Percentiles rank a stretch among this genome's conserved stretches.
Evolutionary conservation across 352 stramenopile species (phyloP).

Genomic region (Globisporangium alternatum): DNA sequence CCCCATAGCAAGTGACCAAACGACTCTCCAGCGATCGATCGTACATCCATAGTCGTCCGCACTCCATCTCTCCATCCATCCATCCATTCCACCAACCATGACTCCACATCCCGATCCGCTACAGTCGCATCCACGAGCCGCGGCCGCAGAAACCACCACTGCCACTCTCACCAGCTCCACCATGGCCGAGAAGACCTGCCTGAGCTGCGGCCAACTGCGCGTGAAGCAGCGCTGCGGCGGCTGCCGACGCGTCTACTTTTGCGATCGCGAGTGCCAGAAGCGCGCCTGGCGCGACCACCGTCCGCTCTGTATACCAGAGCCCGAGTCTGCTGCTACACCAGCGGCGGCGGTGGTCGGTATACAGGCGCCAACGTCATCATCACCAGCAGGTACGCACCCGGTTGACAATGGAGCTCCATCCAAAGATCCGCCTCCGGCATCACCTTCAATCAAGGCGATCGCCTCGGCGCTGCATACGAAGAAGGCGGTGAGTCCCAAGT

Average conservation of each 20-base stretch:
- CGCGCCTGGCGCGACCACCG: slow-evolving; percentile 59
- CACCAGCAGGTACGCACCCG: slow-evolving; percentile 4
- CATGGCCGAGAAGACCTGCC: slow-evolving; percentile 23
- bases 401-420: neutral
- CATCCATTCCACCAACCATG: neutral
- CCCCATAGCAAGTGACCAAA: neutral
- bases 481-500: slow-evolving; percentile 26
- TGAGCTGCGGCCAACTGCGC: slow-evolving; percentile 35
- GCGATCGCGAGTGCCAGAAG: slow-evolving; percentile 71
- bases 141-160: neutral
- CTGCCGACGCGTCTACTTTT: slow-evolving; percentile 74
- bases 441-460: neutral
- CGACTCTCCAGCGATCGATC: neutral
- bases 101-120: neutral
- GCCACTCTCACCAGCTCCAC: neutral
- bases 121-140: neutral
- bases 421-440: neutral
- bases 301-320: slow-evolving; percentile 27
- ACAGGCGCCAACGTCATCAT: neutral
- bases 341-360: neutral
- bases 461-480: slow-evolving; percentile 13
- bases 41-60: neutral
- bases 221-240: slow-evolving; percentile 75
- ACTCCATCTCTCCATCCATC: neutral
- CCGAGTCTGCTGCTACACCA: slow-evolving; percentile 13